Evolutionary conservation across 140 eudicot species (phyloP).

Genomic region (Anethum foeniculum): DNA sequence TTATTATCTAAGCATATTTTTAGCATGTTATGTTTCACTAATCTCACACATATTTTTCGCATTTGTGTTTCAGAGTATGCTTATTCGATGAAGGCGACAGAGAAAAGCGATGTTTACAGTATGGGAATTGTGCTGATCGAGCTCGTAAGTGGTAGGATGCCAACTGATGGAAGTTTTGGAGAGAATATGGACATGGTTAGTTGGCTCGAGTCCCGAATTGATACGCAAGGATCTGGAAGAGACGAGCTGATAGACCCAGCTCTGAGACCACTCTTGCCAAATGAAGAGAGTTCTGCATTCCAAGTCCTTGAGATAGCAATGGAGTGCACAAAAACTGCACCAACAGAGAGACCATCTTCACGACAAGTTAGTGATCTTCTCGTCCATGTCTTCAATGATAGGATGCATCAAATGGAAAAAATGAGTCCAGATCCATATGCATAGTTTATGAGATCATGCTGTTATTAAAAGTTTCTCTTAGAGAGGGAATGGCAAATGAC

Average conservation of each 20-base stretch:
- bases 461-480: not conserved
- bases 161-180: conserved; percentile 74
- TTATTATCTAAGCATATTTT: not conserved
- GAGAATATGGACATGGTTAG: conserved; percentile 84
- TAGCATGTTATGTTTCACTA: not conserved
- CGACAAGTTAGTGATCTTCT: conserved; percentile 62
- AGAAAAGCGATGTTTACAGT: conserved; percentile 89
- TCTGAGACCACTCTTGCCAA: conserved; percentile 53
- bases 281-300: conserved; percentile 57
- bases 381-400: conserved; percentile 46
- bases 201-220: conserved; percentile 65
- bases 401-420: conserved; percentile 36
- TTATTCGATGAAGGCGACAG: conserved; percentile 73
- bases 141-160: conserved; percentile 86
- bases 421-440: conserved; percentile 42
- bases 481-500: not conserved
- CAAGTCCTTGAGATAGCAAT: conserved; percentile 75
- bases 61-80: conserved; percentile 56
- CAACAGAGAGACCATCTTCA: conserved; percentile 76
- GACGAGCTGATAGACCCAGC: conserved; percentile 62
- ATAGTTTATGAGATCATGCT: conserved; percentile 17
- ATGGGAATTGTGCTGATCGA: conserved; percentile 96
- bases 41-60: not conserved
- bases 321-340: conserved; percentile 83
- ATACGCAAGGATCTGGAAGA: conserved; percentile 40